Evolutionary conservation across 2,329 filamentous ascomycete species (phyloP).

Genomic region (Didymella glomerata): DNA sequence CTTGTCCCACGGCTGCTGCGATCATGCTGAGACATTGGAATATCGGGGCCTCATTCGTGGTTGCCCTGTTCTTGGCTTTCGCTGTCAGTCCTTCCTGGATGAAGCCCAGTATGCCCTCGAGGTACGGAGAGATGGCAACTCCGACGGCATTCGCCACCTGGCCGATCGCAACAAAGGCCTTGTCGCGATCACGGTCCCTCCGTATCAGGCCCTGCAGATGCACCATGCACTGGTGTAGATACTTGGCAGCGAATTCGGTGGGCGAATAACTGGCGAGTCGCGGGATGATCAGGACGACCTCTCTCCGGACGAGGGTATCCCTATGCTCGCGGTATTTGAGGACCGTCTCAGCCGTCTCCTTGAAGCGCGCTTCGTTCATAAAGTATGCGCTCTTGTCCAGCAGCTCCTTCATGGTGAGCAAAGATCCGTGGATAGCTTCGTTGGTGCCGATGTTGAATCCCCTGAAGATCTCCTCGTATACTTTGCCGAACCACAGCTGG

Average conservation of each 20-base stretch:
- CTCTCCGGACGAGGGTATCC: slow-evolving; percentile 85
- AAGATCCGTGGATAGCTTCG: slow-evolving; percentile 91
- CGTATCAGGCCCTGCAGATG: slow-evolving; percentile 94
- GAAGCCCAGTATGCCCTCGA: slow-evolving; percentile 92
- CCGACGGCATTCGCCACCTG: slow-evolving; percentile 97
- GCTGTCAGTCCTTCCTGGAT: slow-evolving; percentile 89
- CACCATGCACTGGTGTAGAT: slow-evolving; percentile 96
- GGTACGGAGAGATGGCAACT: slow-evolving; percentile 91
- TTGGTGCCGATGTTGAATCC: slow-evolving; percentile 80
- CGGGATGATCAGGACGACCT: slow-evolving; percentile 89
- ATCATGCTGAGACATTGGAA: slow-evolving; percentile 98
- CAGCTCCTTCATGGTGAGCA: slow-evolving; percentile 90
- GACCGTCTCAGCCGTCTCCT: slow-evolving; percentile 90
- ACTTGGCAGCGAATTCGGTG: slow-evolving; percentile 83
- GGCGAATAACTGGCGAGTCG: slow-evolving; percentile 93
- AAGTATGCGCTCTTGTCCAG: slow-evolving; percentile 97
- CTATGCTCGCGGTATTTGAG: slow-evolving; percentile 92
- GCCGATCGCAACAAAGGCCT: slow-evolving; percentile 94
- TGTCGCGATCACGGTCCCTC: slow-evolving; percentile 87
- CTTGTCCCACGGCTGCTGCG: slow-evolving; percentile 93
- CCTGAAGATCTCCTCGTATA: slow-evolving; percentile 83
- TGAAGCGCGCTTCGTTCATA: slow-evolving; percentile 90
- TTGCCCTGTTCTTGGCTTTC: slow-evolving; percentile 71
- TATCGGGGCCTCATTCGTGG: slow-evolving; percentile 73
- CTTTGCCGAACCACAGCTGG: slow-evolving; percentile 86